Evolutionary conservation across 371 early-diverging fungal genomes (phyloP).

Genomic region (Mucor lusitanicus): DNA sequence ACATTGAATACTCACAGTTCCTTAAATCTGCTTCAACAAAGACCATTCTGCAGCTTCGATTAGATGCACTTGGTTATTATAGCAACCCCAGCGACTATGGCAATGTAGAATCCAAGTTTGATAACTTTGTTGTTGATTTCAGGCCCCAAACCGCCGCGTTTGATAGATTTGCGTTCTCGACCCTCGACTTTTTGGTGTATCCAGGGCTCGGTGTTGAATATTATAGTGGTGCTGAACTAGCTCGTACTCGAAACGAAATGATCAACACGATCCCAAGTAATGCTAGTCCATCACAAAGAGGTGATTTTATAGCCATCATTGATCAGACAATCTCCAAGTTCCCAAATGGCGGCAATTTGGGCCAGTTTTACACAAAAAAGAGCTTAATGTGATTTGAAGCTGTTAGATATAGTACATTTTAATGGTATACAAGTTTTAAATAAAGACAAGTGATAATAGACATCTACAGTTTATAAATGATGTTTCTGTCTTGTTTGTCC

Average conservation of each 20-base stretch:
- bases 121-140: conserved; percentile 1
- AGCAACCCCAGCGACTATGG: background rate
- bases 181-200: background rate
- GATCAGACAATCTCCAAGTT: background rate
- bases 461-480: conserved; percentile 38
- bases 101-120: background rate
- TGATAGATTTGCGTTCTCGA: background rate
- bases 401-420: background rate
- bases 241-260: background rate
- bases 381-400: background rate
- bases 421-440: background rate
- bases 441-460: background rate
- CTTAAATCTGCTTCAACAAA: background rate
- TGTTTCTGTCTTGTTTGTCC: conserved; percentile 36
- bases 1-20: background rate
- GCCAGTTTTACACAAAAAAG: background rate
- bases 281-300: background rate
- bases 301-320: background rate
- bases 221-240: background rate
- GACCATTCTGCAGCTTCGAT: background rate
- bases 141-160: background rate
- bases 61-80: background rate
- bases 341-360: background rate
- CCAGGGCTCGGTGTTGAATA: background rate
- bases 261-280: background rate